phyloP scores from a whole-genome alignment of 495 filamentous ascomycete species.

The Ascobolus immersus region DNA sequence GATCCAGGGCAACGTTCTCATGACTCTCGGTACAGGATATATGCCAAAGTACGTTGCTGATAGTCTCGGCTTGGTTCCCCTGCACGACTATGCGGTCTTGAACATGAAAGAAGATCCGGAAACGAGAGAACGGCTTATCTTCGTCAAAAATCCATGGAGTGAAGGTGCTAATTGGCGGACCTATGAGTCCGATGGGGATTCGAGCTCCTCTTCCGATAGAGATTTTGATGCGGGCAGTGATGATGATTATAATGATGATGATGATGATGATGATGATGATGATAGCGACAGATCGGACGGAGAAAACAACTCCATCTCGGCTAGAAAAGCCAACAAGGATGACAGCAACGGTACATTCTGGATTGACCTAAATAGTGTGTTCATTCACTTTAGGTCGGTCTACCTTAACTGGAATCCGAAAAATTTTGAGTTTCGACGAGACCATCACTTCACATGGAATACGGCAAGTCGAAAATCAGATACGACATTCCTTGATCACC shows the following conservation, averaged over 20 bases:
- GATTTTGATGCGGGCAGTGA: conserved; percentile 4
- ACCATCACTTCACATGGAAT: conserved; percentile 77
- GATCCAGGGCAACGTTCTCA: conserved; percentile 50
- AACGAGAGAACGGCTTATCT: conserved; percentile 34
- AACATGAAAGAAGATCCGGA: conserved; percentile 42
- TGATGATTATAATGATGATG: conserved; percentile 3
- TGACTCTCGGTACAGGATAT: conserved; percentile 75
- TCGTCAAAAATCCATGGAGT: conserved; percentile 93
- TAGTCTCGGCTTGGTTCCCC: conserved; percentile 52
- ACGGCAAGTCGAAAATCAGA: conserved; percentile 31
- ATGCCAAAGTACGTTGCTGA: conserved; percentile 47
- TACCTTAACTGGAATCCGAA: conserved; percentile 95
- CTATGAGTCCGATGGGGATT: conserved; percentile 7
- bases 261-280: conserved; percentile 4
- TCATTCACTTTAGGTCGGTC: conserved; percentile 77
- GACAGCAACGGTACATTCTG: conserved; percentile 50
- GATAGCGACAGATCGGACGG: conserved; percentile 5
- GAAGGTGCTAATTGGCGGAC: conserved; percentile 47
- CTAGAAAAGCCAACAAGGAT: background rate
- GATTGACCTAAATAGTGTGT: conserved; percentile 63
- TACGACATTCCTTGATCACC: conserved; percentile 48
- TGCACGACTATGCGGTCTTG: conserved; percentile 86
- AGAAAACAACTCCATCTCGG: conserved; percentile 7
- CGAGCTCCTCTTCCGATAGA: background rate
- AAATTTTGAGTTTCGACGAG: conserved; percentile 54